Percentiles rank a stretch among this genome's conserved stretches.
These are phyloP conservation scores for Lichtheimia corymbifera DNA, from an alignment of 371 early-diverging fungal genomes.

Conservation along the genomic window DNA sequence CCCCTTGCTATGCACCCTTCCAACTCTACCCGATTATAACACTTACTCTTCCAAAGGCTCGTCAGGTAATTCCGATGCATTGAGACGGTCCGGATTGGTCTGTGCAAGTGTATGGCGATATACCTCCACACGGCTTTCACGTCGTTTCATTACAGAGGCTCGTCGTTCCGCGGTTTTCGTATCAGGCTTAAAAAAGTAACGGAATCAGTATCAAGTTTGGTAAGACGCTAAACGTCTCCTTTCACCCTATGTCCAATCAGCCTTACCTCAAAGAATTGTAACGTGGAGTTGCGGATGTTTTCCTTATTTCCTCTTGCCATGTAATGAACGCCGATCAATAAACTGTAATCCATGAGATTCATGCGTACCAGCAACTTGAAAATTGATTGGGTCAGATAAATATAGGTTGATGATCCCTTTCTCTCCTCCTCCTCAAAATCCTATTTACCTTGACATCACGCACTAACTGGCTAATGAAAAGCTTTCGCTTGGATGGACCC, in stretches of 20 bases:
- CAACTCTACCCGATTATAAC: neutral
- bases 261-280: conserved; percentile 73
- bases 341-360: conserved; percentile 97
- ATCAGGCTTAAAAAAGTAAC: conserved; percentile 31
- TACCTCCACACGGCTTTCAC: conserved; percentile 62
- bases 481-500: conserved; percentile 77
- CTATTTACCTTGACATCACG: conserved; percentile 53
- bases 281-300: conserved; percentile 81
- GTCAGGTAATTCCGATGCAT: conserved; percentile 51
- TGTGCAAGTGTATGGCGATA: conserved; percentile 70
- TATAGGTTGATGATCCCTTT: conserved; percentile 45
- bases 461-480: conserved; percentile 49
- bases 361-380: conserved; percentile 64
- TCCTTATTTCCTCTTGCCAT: conserved; percentile 79
- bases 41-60: conserved; percentile 53
- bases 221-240: conserved; percentile 49
- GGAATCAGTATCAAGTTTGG: conserved; percentile 56
- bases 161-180: conserved; percentile 48
- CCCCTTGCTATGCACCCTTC: neutral
- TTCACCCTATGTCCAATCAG: no score
- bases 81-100: conserved; percentile 69
- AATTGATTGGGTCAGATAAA: conserved; percentile 1
- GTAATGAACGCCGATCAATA: conserved; percentile 92
- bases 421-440: conserved; percentile 72
- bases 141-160: conserved; percentile 39